Base-by-base conservation (phyloP, 179 eudicot genomes). In the Beta corolliflora region DNA sequence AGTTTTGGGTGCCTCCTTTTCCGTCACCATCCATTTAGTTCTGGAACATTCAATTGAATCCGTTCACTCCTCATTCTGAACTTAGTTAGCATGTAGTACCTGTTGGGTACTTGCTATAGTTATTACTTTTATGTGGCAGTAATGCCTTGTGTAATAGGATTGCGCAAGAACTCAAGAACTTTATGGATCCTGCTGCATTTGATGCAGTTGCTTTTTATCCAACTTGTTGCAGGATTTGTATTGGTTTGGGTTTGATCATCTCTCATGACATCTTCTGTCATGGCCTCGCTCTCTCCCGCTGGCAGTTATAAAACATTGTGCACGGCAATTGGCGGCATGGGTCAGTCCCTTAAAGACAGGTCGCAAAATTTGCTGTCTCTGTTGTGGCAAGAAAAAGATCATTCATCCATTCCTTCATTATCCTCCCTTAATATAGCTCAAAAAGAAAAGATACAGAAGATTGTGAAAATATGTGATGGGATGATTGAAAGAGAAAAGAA, bases 1-100 rank as follows among this genome's bases (percentile, higher is more conserved):
- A 36, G 48, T n/a, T 80, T 53, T 46, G 67, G 23, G 3, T 80
- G 41, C 73, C 53, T 69, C 13, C 76, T 64, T 52, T 48, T 21
- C n/a, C 75, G 11, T 23, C 76, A 72, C 45, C 53, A 72, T 25
- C 60, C 31, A 14, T 11, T 0, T 13, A 72, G 41, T 52, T 52
- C 45, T 72, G 60, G 9, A 36, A 52, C 23, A 52, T 25, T 3
- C 45, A 12, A 72, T 16, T 53, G 59, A 53, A 14, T 0, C 25
- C 60, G 76, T 21, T 71, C 18, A 21, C n/a, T 9, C 41, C 44
- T 45, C 14, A 46, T 69, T 69, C 53, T 72, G 55, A 5, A 2
- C 41, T 72, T 11, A 71, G 46, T 14, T 66, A 5, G 72, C 72
- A 66, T 29, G 46, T 13, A 2, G 52, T 71, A 21, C 31, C 31